Percentiles rank a stretch among this genome's conserved stretches.
These are phyloP conservation scores for Porphyrellus cyaneotinctus DNA, from an alignment of 768 basidiomycete species.

Conservation along the genomic window DNA sequence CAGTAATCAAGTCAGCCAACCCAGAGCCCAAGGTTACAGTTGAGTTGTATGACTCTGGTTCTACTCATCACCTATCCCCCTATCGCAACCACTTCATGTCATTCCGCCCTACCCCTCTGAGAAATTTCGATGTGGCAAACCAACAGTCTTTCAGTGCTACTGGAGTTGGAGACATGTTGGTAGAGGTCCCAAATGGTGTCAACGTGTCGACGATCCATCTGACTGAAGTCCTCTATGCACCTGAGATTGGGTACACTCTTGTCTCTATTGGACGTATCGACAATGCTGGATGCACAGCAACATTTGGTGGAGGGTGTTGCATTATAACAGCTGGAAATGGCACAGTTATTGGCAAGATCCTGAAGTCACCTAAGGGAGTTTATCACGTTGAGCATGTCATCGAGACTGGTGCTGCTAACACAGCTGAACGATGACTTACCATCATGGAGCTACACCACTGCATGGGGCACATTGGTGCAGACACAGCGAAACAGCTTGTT, in stretches of 20 bases:
- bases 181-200: too few relatives aligned
- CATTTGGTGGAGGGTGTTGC: too few relatives aligned
- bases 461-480: too few relatives aligned
- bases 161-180: too few relatives aligned
- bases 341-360: too few relatives aligned
- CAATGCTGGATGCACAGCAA: too few relatives aligned
- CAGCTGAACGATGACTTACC: neutral
- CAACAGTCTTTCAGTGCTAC: neutral
- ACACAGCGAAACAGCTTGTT: too few relatives aligned
- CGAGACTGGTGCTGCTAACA: neutral
- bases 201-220: too few relatives aligned
- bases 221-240: too few relatives aligned
- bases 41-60: neutral
- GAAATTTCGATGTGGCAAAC: neutral
- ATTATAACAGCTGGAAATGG: too few relatives aligned
- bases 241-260: neutral
- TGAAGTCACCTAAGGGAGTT: too few relatives aligned
- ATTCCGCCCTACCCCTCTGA: neutral
- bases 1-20: neutral
- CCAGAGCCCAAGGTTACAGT: neutral
- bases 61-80: neutral
- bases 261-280: neutral
- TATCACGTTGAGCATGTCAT: neutral
- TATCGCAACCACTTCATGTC: neutral
- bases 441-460: neutral